phyloP scores from a whole-genome alignment of 1,139 yeast genomes.

The Debaryomycetaceae sp. region DNA sequence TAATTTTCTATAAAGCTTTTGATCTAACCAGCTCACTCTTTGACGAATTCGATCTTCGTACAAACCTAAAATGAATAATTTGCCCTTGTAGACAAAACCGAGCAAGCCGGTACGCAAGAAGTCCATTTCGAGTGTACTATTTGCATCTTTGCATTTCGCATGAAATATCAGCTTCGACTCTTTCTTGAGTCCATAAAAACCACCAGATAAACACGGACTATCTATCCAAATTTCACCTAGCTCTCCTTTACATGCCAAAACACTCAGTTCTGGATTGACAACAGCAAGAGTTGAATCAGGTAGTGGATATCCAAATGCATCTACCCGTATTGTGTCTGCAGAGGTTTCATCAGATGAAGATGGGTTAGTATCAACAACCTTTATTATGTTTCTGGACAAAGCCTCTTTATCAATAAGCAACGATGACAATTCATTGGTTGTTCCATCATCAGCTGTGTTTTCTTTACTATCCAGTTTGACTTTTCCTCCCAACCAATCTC shows the following conservation, averaged over 20 bases:
- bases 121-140: slow-evolving; percentile 67
- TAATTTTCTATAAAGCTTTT: slow-evolving; percentile 32
- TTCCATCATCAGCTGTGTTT: slow-evolving; percentile 31
- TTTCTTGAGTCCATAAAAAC: slow-evolving; percentile 69
- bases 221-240: slow-evolving; percentile 99
- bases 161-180: slow-evolving; percentile 79
- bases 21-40: slow-evolving; percentile 61
- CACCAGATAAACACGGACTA: slow-evolving; percentile 83
- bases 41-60: slow-evolving; percentile 92
- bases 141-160: slow-evolving; percentile 72
- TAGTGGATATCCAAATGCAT: slow-evolving; percentile 90
- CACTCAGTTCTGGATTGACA: slow-evolving; percentile 86
- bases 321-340: slow-evolving; percentile 60
- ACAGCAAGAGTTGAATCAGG: slow-evolving; percentile 93
- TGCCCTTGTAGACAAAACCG: slow-evolving; percentile 86
- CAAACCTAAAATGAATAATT: slow-evolving; percentile 80
- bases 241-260: slow-evolving; percentile 64
- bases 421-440: slow-evolving; percentile 55
- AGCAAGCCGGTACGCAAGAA: slow-evolving; percentile 87
- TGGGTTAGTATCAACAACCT: slow-evolving; percentile 62
- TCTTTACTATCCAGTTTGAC: slow-evolving; percentile 49
- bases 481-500: slow-evolving; percentile 82
- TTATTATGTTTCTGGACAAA: slow-evolving; percentile 72
- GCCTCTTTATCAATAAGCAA: slow-evolving; percentile 80
- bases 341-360: slow-evolving; percentile 52